phyloP scores from a whole-genome alignment of 768 basidiomycete genomes.

The Suillus placidus region DNA sequence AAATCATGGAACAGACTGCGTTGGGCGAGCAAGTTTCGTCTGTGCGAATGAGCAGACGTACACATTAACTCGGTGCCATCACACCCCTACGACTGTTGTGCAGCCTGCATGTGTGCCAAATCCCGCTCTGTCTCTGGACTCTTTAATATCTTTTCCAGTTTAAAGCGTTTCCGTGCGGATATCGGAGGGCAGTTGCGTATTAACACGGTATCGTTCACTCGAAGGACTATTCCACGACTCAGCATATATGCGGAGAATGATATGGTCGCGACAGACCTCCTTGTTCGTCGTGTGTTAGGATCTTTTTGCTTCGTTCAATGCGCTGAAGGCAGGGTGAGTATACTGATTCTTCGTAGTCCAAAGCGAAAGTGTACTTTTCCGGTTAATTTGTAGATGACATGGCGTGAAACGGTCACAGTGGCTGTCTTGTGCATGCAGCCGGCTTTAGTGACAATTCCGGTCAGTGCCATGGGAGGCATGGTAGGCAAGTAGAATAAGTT shows the following conservation, averaged over 20 bases:
- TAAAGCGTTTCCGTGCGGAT: slow-evolving; percentile 79
- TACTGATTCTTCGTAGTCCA: not conserved
- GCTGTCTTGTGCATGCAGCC: slow-evolving; percentile 85
- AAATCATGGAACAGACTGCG: not conserved
- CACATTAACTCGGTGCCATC: not conserved
- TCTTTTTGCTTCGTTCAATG: slow-evolving; percentile 77
- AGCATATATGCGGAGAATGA: slow-evolving; percentile 5
- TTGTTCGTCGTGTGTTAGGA: slow-evolving; percentile 71
- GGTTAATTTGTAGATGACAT: slow-evolving; percentile 70
- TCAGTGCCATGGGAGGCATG: slow-evolving; percentile 81
- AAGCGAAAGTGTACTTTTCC: slow-evolving; percentile 60
- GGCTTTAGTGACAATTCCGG: slow-evolving; percentile 76
- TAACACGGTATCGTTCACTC: slow-evolving; percentile 67
- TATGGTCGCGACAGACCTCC: slow-evolving; percentile 53
- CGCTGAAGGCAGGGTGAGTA: slow-evolving; percentile 44
- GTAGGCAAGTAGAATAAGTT: slow-evolving; percentile 14
- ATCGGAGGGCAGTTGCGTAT: slow-evolving; percentile 84
- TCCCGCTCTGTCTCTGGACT: slow-evolving; percentile 71
- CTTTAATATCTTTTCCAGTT: slow-evolving; percentile 62
- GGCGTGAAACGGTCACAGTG: slow-evolving; percentile 79
- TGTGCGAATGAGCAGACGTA: not conserved
- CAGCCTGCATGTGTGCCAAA: slow-evolving; percentile 25
- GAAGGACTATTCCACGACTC: slow-evolving; percentile 49
- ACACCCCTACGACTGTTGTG: not conserved
- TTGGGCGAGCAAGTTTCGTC: slow-evolving; percentile 1